Percentiles rank a stretch among this genome's conserved stretches.
These are phyloP conservation scores for Calophaca sinica DNA, from an alignment of 306 rosid species.

Conservation along the genomic window DNA sequence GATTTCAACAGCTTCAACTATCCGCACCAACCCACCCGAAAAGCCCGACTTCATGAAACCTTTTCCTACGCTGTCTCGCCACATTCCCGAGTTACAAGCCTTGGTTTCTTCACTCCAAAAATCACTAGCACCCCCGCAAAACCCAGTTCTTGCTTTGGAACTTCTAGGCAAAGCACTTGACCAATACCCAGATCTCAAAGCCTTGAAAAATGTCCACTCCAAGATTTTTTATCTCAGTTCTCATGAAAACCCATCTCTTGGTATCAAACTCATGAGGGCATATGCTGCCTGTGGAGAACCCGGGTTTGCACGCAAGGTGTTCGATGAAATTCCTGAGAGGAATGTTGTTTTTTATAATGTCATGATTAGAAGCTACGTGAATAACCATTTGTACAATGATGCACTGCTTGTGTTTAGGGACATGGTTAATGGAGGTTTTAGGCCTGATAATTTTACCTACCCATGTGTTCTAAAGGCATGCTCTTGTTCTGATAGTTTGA, in stretches of 20 bases:
- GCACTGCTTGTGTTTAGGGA: slow-evolving; percentile 63
- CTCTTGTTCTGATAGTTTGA: slow-evolving; percentile 59
- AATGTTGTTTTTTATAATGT: slow-evolving; percentile 70
- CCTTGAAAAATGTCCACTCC: slow-evolving; percentile 64
- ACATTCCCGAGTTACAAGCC: slow-evolving; percentile 43
- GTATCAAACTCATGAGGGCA: slow-evolving; percentile 76
- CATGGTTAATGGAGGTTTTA: slow-evolving; percentile 56
- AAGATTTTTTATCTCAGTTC: slow-evolving; percentile 50
- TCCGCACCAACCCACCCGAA: too few relatives aligned
- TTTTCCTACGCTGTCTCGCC: slow-evolving; percentile 43
- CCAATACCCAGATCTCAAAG: slow-evolving; percentile 61
- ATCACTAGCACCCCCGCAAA: slow-evolving; percentile 8
- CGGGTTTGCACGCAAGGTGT: slow-evolving; percentile 55
- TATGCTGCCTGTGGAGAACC: slow-evolving; percentile 66
- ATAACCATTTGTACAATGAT: slow-evolving; percentile 55
- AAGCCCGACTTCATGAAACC: slow-evolving; percentile 71
- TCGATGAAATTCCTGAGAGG: slow-evolving; percentile 60
- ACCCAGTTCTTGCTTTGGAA: slow-evolving; percentile 45
- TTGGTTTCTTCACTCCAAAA: slow-evolving; percentile 47
- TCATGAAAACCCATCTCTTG: slow-evolving; percentile 54
- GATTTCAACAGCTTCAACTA: too few relatives aligned
- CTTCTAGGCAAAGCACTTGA: slow-evolving; percentile 52
- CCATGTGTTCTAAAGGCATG: slow-evolving; percentile 76
- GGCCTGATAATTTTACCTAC: slow-evolving; percentile 69
- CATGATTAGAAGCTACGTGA: slow-evolving; percentile 78